Evolutionary conservation across 2,329 filamentous ascomycete species (phyloP).

Genomic region (Phaeosphaeriaceae sp.): DNA sequence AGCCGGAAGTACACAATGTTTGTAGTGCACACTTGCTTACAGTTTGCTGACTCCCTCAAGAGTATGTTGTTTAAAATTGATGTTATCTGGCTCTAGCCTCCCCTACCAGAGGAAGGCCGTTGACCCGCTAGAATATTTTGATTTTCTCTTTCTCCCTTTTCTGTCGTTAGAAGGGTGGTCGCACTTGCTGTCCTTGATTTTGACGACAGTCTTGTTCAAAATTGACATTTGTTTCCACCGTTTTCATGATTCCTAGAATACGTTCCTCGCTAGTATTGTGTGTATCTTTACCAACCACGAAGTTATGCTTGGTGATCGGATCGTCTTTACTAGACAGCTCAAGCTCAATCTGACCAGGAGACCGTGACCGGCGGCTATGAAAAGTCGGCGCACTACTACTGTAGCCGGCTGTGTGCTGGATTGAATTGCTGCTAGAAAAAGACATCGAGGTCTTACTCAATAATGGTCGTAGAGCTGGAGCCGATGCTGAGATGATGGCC

Average conservation of each 20-base stretch:
- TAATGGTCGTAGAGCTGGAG: slow-evolving; percentile 48
- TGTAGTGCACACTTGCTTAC: too few relatives aligned
- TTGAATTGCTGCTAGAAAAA: slow-evolving; percentile 4
- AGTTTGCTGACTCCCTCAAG: too few relatives aligned
- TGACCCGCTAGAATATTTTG: too few relatives aligned
- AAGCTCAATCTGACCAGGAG: slow-evolving; percentile 13
- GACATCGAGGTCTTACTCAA: slow-evolving; percentile 24
- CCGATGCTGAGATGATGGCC: slow-evolving; percentile 49
- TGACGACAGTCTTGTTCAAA: not conserved
- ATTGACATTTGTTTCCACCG: slow-evolving; percentile 5
- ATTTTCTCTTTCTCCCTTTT: too few relatives aligned
- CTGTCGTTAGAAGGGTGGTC: not conserved
- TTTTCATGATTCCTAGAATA: slow-evolving; percentile 22
- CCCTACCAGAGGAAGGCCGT: too few relatives aligned
- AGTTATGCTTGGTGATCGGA: not conserved
- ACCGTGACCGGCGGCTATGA: slow-evolving; percentile 2
- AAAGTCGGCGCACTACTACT: not conserved
- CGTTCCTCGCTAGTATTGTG: slow-evolving; percentile 16
- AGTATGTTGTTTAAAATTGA: too few relatives aligned
- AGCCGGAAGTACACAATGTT: too few relatives aligned
- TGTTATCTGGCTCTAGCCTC: too few relatives aligned
- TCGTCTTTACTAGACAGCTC: slow-evolving; percentile 6
- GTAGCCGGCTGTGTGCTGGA: slow-evolving; percentile 1
- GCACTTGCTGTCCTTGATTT: not conserved
- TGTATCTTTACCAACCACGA: not conserved